Conservation (phyloP, 83 land plant species). For the Picea abies region DNA sequence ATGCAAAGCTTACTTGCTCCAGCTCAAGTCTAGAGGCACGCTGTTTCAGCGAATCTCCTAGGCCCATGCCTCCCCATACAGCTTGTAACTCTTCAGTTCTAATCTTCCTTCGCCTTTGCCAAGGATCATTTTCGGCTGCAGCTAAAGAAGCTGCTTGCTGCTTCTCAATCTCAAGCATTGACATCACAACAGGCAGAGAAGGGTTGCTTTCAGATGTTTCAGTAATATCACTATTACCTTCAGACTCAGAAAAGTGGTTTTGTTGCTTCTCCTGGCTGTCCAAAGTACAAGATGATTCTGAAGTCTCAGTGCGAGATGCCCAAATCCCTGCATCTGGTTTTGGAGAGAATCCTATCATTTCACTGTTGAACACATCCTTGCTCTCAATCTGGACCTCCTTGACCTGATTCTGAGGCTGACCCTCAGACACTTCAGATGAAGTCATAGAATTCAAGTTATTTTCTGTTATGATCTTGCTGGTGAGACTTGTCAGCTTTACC, state of each 20-base stretch:
- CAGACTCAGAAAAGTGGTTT: no score
- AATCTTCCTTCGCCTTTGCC: conserved; percentile 21
- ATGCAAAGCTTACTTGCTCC: conserved; percentile 47
- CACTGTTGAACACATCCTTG: not conserved
- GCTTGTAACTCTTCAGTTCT: conserved; percentile 56
- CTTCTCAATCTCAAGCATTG: conserved; percentile 68
- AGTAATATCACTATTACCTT: not conserved
- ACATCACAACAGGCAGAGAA: conserved; percentile 10
- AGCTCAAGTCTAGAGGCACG: conserved; percentile 57
- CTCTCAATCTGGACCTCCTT: not conserved
- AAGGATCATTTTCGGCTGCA: conserved; percentile 5
- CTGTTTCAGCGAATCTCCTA: conserved; percentile 50
- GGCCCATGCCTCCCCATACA: conserved; percentile 73
- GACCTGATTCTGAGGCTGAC: not conserved
- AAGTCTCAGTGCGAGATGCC: not conserved
- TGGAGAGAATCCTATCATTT: not conserved
- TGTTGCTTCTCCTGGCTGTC: not conserved
- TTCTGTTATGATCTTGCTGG: not conserved
- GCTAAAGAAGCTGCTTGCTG: conserved; percentile 14
- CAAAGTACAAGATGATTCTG: not conserved
- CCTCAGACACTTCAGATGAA: not conserved
- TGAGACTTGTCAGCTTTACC: not conserved
- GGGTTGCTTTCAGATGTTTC: not conserved
- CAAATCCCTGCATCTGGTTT: conserved; percentile 3
- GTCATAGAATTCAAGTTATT: not conserved